Evolutionary conservation across 139 green algal species (phyloP).

Genomic region (Trebouxia sp.): DNA sequence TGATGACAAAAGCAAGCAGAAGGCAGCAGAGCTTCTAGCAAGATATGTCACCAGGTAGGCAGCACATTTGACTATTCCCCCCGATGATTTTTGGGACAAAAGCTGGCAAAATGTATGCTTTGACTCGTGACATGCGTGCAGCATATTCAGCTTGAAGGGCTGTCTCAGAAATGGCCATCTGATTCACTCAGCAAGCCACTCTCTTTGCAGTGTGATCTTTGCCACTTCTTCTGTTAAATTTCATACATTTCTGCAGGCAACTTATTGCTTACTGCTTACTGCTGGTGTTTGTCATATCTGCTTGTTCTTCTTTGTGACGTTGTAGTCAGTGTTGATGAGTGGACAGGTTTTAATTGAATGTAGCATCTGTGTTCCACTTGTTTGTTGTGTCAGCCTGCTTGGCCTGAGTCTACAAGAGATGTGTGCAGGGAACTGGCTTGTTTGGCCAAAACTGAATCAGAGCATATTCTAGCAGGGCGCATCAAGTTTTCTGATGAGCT

Average conservation of each 20-base stretch:
- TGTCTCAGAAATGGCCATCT: too few species aligned
- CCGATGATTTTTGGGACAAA: neutral
- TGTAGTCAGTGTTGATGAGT: neutral
- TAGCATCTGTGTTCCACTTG: neutral
- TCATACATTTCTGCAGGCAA: too few species aligned
- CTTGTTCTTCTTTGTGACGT: neutral
- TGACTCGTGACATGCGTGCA: too few species aligned
- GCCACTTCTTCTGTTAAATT: too few species aligned
- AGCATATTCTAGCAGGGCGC: slow-evolving; percentile 45
- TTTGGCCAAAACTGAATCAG: slow-evolving; percentile 44
- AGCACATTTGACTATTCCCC: neutral
- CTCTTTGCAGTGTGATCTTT: too few species aligned
- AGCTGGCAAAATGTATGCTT: neutral
- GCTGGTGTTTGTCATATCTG: neutral
- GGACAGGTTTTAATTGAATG: neutral
- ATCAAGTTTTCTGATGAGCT: slow-evolving; percentile 43
- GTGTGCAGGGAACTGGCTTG: slow-evolving; percentile 54
- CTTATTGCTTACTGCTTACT: too few species aligned
- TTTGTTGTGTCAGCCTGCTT: neutral
- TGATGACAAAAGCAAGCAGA: slow-evolving; percentile 25
- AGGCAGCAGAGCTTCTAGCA: slow-evolving; percentile 31
- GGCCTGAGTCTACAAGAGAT: neutral
- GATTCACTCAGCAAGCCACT: too few species aligned
- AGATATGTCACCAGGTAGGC: slow-evolving; percentile 47
- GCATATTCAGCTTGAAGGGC: too few species aligned